Base-by-base conservation (phyloP, 768 basidiomycete genomes). In the Rhodocollybia butyracea region DNA sequence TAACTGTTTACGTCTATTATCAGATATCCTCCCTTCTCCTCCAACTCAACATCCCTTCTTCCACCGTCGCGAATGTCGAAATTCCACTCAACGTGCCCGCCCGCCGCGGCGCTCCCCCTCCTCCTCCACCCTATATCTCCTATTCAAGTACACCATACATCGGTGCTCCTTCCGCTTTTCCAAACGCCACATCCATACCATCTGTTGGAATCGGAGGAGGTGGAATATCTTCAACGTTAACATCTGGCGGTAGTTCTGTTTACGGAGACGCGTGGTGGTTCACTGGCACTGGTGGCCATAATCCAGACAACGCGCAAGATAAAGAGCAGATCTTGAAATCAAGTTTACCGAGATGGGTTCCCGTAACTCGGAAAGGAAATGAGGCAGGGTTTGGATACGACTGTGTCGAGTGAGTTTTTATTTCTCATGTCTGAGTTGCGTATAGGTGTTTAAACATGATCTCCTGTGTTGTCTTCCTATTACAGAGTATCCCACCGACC, bases 361-460 rank as follows among this genome's bases (percentile, higher is more conserved):
- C 45, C 15, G 45, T 46, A 17, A 29, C 31, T 15, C 15, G 46
- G 19, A 6, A 21, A 8, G 31, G 48, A 13, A 24, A 15, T 1
- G 58, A 88, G 5, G 72, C 70, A 22, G 70, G 82, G 27, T 75
- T 77, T 36, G 72, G 79, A 11, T 69, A 67, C 58, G 74, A 76
- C 26, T 74, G 70, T 4, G 74, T 83, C 17, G 66, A 58, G 86
- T 89, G 65, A 55, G 82, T 72, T 6, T 31, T 15, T 19, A 46
- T 21, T 48, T 21, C 57, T n/a, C n/a, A n/a, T n/a, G n/a, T n/a
- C n/a, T n/a, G n/a, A n/a, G n/a, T n/a, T n/a, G n/a, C n/a, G n/a
- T n/a, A n/a, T n/a, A n/a, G n/a, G n/a, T n/a, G n/a, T n/a, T n/a
- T n/a, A n/a, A n/a, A n/a, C n/a, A n/a, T n/a, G n/a, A n/a, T n/a